Evolutionary conservation across 1,284 basidiomycete species (phyloP).

Genomic region (Cutaneotrichosporon sp.): DNA sequence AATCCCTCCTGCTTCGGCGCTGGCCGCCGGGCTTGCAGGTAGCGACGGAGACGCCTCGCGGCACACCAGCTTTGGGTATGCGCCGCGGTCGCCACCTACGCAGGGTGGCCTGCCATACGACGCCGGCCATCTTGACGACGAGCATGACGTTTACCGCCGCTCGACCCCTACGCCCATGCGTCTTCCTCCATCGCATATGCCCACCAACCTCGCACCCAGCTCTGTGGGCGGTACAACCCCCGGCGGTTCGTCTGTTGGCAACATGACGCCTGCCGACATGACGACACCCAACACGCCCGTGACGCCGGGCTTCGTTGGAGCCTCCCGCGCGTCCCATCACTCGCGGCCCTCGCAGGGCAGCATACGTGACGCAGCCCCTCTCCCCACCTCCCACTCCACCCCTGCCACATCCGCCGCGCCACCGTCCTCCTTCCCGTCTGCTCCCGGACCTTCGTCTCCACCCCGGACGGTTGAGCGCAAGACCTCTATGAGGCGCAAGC

Average conservation of each 20-base stretch:
- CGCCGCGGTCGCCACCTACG: background rate
- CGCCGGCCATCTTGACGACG: background rate
- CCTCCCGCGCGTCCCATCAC: background rate
- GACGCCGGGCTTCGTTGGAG: background rate
- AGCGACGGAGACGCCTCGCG: background rate
- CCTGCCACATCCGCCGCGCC: background rate
- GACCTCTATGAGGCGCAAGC: conserved; percentile 18
- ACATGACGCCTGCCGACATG: no score
- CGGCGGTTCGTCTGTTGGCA: background rate
- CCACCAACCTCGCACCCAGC: background rate
- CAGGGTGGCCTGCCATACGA: background rate
- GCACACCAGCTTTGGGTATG: background rate
- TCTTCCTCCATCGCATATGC: background rate
- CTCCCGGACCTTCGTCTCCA: background rate
- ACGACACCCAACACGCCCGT: conserved; percentile 5
- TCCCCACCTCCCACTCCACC: background rate
- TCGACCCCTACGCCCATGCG: conserved; percentile 1
- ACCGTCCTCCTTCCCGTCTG: background rate
- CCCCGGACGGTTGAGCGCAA: conserved; percentile 8
- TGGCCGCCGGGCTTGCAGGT: background rate
- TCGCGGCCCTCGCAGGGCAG: background rate
- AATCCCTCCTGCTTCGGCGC: background rate
- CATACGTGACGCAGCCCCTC: background rate
- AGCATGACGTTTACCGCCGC: background rate
- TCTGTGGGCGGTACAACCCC: background rate